A percentile compares a stretch with the other conserved stretches of the same genome.
Conservation (phyloP, 176 grass and related monocot species). For the Pontederia crassipes region DNA sequence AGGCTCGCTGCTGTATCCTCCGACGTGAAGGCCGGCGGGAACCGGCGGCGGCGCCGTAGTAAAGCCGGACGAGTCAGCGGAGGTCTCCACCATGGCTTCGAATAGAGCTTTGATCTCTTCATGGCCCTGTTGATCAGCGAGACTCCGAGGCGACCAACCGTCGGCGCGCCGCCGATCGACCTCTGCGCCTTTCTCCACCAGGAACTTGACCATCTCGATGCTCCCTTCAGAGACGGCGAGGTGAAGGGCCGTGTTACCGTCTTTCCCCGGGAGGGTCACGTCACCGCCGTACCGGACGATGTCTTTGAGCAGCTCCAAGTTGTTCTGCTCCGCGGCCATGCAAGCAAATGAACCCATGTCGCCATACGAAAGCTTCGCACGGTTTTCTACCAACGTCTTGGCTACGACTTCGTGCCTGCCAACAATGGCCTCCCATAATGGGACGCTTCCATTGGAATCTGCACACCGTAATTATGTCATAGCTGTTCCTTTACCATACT, state of each 20-base stretch:
- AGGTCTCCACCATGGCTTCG: conserved; percentile 15
- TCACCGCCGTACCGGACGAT: conserved; percentile 44
- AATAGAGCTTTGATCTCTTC: conserved; percentile 60
- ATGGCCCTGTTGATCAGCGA: conserved; percentile 88
- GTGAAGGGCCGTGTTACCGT: conserved; percentile 62
- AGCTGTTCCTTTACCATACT: neutral
- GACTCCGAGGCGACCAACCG: conserved; percentile 46
- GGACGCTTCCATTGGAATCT: conserved; percentile 78
- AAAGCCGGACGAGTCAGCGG: neutral
- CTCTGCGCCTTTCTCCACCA: conserved; percentile 52
- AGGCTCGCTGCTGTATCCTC: conserved; percentile 63
- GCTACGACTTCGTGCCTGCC: conserved; percentile 45
- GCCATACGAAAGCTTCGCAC: conserved; percentile 55
- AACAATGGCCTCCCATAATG: conserved; percentile 72
- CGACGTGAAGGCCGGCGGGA: conserved; percentile 14
- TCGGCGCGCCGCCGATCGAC: conserved; percentile 38
- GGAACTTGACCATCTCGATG: conserved; percentile 38
- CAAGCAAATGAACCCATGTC: conserved; percentile 47
- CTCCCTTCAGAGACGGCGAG: conserved; percentile 69
- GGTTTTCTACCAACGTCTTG: conserved; percentile 35
- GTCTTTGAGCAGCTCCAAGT: conserved; percentile 37
- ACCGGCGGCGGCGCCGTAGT: neutral
- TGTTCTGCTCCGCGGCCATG: conserved; percentile 50
- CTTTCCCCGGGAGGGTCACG: conserved; percentile 32
- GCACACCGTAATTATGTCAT: conserved; percentile 5